These are phyloP conservation scores for Mucor plumbeus DNA, from an alignment of 371 early-diverging fungal species.

Conservation along the genomic window DNA sequence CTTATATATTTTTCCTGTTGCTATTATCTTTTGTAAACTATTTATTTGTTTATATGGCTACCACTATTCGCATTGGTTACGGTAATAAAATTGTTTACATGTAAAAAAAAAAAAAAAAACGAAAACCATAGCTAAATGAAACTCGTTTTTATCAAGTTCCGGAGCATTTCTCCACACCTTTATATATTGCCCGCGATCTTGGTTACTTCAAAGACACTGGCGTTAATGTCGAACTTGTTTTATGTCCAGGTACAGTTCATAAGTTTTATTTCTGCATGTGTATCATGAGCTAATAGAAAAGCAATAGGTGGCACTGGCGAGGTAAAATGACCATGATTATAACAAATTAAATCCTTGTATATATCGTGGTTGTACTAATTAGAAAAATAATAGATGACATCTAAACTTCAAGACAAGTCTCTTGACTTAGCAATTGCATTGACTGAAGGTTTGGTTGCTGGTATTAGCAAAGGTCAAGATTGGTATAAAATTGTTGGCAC, in stretches of 20 bases:
- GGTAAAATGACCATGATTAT: conserved; percentile 37
- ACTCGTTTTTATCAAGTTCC: conserved; percentile 60
- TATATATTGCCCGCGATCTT: conserved; percentile 69
- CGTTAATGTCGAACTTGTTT: conserved; percentile 69
- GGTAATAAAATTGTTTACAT: conserved; percentile 27
- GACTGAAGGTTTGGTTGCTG: conserved; percentile 86
- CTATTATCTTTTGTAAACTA: background rate
- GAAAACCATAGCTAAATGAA: background rate
- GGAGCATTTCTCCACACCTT: conserved; percentile 87
- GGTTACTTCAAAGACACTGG: conserved; percentile 63
- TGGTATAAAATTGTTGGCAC: conserved; percentile 76
- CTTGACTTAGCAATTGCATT: conserved; percentile 84
- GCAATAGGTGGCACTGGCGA: conserved; percentile 70
- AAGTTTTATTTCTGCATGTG: background rate
- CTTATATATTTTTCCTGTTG: background rate
- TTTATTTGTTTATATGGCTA: conserved; percentile 10
- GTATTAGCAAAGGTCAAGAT: conserved; percentile 66
- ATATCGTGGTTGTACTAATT: no score
- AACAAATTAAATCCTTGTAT: no score
- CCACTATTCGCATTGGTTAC: conserved; percentile 50
- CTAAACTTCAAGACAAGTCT: conserved; percentile 67
- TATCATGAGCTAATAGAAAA: background rate
- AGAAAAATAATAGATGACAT: conserved; percentile 68
- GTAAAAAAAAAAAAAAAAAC: background rate
- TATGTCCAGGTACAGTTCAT: conserved; percentile 58